Conservation (phyloP, 352 stramenopile genomes). For the Pythium aquatile region DNA sequence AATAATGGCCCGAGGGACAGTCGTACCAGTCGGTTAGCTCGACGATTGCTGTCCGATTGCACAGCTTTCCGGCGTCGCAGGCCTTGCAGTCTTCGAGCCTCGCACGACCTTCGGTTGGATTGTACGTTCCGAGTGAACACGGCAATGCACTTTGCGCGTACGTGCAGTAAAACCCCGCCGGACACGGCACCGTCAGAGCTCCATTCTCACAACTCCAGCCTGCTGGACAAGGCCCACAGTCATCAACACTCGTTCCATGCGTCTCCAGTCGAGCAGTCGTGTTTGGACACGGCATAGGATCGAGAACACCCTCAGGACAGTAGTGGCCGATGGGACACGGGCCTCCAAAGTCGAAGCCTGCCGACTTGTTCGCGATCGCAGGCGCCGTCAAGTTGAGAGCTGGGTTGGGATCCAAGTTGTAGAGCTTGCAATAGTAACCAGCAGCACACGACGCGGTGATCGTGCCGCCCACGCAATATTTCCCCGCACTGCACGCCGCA, state of each 20-base stretch:
- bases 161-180: conserved; percentile 56
- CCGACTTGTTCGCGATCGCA: conserved; percentile 18
- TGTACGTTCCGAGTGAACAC: conserved; percentile 67
- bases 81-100: conserved; percentile 51
- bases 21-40: conserved; percentile 46
- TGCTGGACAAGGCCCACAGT: conserved; percentile 76
- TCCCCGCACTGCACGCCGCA: conserved; percentile 60
- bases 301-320: conserved; percentile 65
- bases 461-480: conserved; percentile 75
- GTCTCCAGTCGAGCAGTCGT: conserved; percentile 52
- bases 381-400: background rate
- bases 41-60: conserved; percentile 64
- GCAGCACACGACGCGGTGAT: conserved; percentile 71
- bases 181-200: conserved; percentile 59
- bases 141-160: conserved; percentile 41
- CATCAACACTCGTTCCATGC: conserved; percentile 45
- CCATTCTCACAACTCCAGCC: conserved; percentile 86
- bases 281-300: conserved; percentile 67
- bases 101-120: conserved; percentile 35
- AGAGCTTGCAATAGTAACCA: conserved; percentile 84
- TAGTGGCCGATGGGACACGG: conserved; percentile 77
- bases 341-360: conserved; percentile 49
- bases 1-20: conserved; percentile 78
- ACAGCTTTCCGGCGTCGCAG: conserved; percentile 72
- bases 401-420: conserved; percentile 61